Percentiles rank a stretch among this genome's conserved stretches.
Evolutionary conservation across 106 monocot genomes (phyloP).

Genomic region (Ottelia alismoides): DNA sequence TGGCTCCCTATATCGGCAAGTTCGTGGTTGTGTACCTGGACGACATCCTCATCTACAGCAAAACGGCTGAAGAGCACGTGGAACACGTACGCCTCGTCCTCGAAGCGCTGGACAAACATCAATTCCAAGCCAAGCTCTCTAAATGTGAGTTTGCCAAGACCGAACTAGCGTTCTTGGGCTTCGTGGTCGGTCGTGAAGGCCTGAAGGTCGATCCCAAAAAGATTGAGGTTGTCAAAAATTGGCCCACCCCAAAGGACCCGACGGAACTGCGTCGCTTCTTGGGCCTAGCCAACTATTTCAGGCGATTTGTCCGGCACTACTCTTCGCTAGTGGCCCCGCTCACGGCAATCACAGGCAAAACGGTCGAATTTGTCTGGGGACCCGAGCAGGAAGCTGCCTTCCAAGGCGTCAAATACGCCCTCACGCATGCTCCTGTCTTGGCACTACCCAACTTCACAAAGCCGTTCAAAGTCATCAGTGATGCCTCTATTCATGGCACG

Average conservation of each 20-base stretch:
- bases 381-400: too few species aligned
- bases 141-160: not conserved
- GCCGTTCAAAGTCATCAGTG: not conserved
- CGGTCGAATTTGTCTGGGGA: too few species aligned
- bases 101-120: not conserved
- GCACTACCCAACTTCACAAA: not conserved
- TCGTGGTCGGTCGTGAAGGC: not conserved
- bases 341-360: too few species aligned
- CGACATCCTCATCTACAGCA: not conserved
- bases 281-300: too few species aligned
- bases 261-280: too few species aligned
- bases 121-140: not conserved
- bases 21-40: constrained; percentile 1
- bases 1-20: not conserved
- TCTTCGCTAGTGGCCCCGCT: too few species aligned
- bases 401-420: not conserved
- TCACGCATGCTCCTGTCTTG: not conserved
- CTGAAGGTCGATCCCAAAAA: not conserved
- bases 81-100: not conserved
- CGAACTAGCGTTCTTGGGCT: not conserved
- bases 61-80: not conserved
- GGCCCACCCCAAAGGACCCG: too few species aligned
- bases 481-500: not conserved
- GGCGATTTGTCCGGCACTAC: too few species aligned
- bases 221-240: not conserved